Conservation (phyloP, 768 basidiomycete species). For the Trametes coccinea region DNA sequence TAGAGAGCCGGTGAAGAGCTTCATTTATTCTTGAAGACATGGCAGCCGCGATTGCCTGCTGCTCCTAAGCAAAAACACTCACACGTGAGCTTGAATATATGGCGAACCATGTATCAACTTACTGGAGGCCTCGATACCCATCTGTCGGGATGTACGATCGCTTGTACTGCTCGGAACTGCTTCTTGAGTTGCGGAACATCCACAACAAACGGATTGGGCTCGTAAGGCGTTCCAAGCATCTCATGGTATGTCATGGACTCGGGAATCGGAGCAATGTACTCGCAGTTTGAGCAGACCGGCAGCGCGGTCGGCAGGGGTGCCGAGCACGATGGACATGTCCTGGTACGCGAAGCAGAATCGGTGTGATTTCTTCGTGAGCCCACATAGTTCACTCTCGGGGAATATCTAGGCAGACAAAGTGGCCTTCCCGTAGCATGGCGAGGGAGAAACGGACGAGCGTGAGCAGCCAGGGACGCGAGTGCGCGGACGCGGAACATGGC, state of each 20-base stretch:
- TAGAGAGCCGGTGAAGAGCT: conserved; percentile 75
- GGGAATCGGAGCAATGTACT: conserved; percentile 61
- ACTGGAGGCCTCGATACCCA: conserved; percentile 58
- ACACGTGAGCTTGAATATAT: too few species aligned
- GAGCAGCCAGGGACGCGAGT: conserved; percentile 4
- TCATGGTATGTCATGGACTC: conserved; percentile 60
- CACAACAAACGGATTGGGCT: conserved; percentile 70
- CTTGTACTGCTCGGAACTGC: conserved; percentile 71
- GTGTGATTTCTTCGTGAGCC: background rate
- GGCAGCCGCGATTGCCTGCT: conserved; percentile 58
- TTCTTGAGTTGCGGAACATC: conserved; percentile 60
- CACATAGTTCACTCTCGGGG: background rate
- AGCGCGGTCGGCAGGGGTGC: conserved; percentile 58
- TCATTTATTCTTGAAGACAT: conserved; percentile 79
- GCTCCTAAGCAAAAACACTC: conserved; percentile 39
- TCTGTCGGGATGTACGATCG: conserved; percentile 82
- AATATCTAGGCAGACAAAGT: background rate
- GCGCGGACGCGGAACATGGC: conserved; percentile 27
- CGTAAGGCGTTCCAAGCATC: conserved; percentile 61
- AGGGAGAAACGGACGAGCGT: background rate
- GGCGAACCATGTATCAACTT: conserved; percentile 20
- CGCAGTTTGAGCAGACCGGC: conserved; percentile 77
- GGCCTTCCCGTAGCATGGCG: background rate
- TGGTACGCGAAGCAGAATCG: background rate
- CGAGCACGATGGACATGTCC: conserved; percentile 63